These are phyloP conservation scores for Agaricus bisporus DNA, from an alignment of 768 basidiomycete genomes.

Conservation along the genomic window DNA sequence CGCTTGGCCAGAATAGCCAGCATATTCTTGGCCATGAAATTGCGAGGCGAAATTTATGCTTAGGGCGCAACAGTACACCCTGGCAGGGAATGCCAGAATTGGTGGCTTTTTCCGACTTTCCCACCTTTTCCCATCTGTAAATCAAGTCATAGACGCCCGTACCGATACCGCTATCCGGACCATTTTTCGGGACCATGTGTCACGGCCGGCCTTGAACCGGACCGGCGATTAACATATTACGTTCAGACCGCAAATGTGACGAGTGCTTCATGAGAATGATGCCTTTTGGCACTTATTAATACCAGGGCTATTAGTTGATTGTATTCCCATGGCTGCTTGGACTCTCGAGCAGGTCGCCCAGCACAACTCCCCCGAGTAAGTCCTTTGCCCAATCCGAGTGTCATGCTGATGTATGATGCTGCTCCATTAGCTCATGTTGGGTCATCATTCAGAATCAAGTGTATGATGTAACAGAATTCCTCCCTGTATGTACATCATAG, in stretches of 20 bases:
- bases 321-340: slow-evolving; percentile 31
- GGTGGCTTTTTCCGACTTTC: too few species aligned
- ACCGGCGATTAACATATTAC: too few species aligned
- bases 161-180: too few species aligned
- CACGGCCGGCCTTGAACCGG: too few species aligned
- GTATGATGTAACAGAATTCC: slow-evolving; percentile 83
- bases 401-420: slow-evolving; percentile 6
- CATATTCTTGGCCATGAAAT: too few species aligned
- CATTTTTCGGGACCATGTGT: too few species aligned
- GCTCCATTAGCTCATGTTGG: slow-evolving; percentile 66
- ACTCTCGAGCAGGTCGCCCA: slow-evolving; percentile 52
- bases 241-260: not conserved
- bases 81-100: too few species aligned
- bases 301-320: not conserved
- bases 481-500: slow-evolving; percentile 37
- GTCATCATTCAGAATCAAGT: slow-evolving; percentile 74
- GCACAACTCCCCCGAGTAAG: slow-evolving; percentile 50
- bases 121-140: too few species aligned
- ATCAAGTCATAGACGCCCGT: too few species aligned
- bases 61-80: too few species aligned
- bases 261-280: not conserved
- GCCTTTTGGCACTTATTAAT: not conserved
- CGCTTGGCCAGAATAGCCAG: too few species aligned
- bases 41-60: too few species aligned
- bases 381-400: slow-evolving; percentile 3